Evolutionary conservation across 108 stramenopile species (phyloP).

Genomic region (Stephanodiscus minutulus): DNA sequence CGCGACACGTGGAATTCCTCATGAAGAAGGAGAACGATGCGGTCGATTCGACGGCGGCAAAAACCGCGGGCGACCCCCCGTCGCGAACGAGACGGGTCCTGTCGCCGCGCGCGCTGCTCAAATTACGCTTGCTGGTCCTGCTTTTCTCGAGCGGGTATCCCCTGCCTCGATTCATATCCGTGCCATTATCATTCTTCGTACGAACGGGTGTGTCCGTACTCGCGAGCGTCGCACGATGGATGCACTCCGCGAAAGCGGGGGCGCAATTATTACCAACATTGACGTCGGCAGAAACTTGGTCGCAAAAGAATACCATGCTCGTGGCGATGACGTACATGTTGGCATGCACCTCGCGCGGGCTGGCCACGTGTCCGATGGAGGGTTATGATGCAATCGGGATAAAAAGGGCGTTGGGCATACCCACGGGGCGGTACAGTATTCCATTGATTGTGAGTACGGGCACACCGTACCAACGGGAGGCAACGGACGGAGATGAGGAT

Average conservation of each 20-base stretch:
- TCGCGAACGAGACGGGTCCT: not conserved
- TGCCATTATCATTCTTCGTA: conserved; percentile 65
- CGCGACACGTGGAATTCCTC: conserved; percentile 48
- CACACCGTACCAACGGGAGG: conserved; percentile 35
- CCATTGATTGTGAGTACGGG: conserved; percentile 79
- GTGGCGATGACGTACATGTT: conserved; percentile 88
- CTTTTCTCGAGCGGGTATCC: conserved; percentile 82
- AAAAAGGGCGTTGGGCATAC: conserved; percentile 63
- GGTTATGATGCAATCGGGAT: conserved; percentile 72
- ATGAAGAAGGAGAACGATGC: not conserved
- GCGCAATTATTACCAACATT: conserved; percentile 69
- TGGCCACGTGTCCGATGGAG: conserved; percentile 93
- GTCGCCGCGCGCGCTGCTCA: conserved; percentile 28
- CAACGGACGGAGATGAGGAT: conserved; percentile 10
- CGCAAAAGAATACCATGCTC: conserved; percentile 91
- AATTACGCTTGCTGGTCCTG: conserved; percentile 55
- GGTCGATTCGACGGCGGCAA: not conserved
- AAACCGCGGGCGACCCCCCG: not conserved
- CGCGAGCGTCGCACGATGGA: conserved; percentile 37
- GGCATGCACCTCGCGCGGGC: conserved; percentile 75
- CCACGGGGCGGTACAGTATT: conserved; percentile 59
- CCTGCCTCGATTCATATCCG: conserved; percentile 59
- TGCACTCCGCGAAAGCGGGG: conserved; percentile 20
- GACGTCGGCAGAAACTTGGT: conserved; percentile 80
- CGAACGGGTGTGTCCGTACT: conserved; percentile 58